Percentiles rank a stretch among this genome's conserved stretches.
phyloP scores from a whole-genome alignment of 2,329 filamentous ascomycete species.

The Paecilomyces fulvus region DNA sequence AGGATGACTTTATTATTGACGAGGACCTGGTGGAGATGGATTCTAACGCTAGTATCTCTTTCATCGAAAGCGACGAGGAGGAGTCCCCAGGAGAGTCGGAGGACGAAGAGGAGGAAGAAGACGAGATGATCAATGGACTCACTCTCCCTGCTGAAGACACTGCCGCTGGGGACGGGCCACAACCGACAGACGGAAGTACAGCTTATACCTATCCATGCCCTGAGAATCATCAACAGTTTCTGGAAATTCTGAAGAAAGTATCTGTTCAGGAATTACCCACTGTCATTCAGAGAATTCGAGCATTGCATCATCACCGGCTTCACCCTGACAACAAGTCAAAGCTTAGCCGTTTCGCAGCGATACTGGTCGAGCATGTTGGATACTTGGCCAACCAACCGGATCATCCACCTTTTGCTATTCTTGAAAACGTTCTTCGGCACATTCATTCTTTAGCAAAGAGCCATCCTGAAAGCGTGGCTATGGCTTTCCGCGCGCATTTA shows the following conservation, averaged over 20 bases:
- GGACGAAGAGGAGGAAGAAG: constrained; percentile 49
- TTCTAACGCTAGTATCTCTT: constrained; percentile 45
- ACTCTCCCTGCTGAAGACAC: constrained; percentile 32
- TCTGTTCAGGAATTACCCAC: constrained; percentile 60
- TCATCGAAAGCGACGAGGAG: constrained; percentile 43
- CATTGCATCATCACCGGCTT: constrained; percentile 84
- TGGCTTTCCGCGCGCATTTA: constrained; percentile 68
- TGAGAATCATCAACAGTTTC: constrained; percentile 63
- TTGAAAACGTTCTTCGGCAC: constrained; percentile 79
- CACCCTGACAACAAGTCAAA: constrained; percentile 77
- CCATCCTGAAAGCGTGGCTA: constrained; percentile 69
- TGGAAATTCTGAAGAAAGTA: constrained; percentile 55
- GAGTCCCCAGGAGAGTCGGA: constrained; percentile 47
- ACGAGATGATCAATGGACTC: constrained; percentile 65
- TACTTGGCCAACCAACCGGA: constrained; percentile 45
- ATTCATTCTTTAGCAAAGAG: constrained; percentile 86
- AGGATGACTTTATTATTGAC: constrained; percentile 88
- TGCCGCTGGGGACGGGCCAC: constrained; percentile 33
- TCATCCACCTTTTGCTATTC: constrained; percentile 53
- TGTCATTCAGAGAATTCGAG: constrained; percentile 80
- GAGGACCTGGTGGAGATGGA: constrained; percentile 79
- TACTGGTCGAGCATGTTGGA: constrained; percentile 48
- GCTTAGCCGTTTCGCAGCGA: constrained; percentile 48
- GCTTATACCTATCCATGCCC: constrained; percentile 85
- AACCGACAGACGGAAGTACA: constrained; percentile 44